Percentiles rank a stretch among this genome's conserved stretches.
These are phyloP conservation scores for Moesziomyces globuligerus DNA, from an alignment of 1,284 basidiomycete genomes.

Conservation along the genomic window DNA sequence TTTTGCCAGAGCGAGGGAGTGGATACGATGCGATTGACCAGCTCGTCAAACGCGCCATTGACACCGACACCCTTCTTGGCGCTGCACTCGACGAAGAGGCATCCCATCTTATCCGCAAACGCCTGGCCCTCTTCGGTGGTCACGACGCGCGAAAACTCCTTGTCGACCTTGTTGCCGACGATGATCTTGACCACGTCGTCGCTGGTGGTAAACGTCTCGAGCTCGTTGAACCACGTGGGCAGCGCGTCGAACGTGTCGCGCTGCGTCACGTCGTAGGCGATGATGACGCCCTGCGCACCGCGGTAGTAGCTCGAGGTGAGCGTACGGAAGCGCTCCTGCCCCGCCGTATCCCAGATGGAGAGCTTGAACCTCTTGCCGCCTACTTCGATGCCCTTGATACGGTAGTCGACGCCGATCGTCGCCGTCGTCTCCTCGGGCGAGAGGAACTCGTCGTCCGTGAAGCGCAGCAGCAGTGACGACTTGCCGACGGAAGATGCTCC, in stretches of 20 bases:
- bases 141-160: slow-evolving; percentile 87
- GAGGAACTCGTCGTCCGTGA: slow-evolving; percentile 95
- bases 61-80: slow-evolving; percentile 64
- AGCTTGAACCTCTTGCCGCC: slow-evolving; percentile 71
- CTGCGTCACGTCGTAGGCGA: slow-evolving; percentile 94
- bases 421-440: slow-evolving; percentile 92
- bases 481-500: slow-evolving; percentile 89
- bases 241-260: slow-evolving; percentile 90
- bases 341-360: slow-evolving; percentile 71
- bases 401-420: slow-evolving; percentile 79
- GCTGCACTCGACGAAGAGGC: slow-evolving; percentile 82
- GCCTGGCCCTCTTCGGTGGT: slow-evolving; percentile 79
- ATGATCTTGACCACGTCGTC: slow-evolving; percentile 89
- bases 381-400: slow-evolving; percentile 70
- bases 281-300: slow-evolving; percentile 90
- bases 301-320: slow-evolving; percentile 91
- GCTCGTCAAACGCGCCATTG: slow-evolving; percentile 62
- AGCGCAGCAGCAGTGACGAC: slow-evolving; percentile 85
- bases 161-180: slow-evolving; percentile 94
- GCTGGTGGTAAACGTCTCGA: slow-evolving; percentile 84
- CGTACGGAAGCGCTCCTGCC: slow-evolving; percentile 73
- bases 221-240: slow-evolving; percentile 90
- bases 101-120: slow-evolving; percentile 83
- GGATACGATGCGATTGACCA: slow-evolving; percentile 63
- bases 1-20: slow-evolving; percentile 62